Percentiles rank a stretch among this genome's conserved stretches.
These are phyloP conservation scores for Trichocladium antarcticum DNA, from an alignment of 495 filamentous ascomycete genomes.

Conservation along the genomic window DNA sequence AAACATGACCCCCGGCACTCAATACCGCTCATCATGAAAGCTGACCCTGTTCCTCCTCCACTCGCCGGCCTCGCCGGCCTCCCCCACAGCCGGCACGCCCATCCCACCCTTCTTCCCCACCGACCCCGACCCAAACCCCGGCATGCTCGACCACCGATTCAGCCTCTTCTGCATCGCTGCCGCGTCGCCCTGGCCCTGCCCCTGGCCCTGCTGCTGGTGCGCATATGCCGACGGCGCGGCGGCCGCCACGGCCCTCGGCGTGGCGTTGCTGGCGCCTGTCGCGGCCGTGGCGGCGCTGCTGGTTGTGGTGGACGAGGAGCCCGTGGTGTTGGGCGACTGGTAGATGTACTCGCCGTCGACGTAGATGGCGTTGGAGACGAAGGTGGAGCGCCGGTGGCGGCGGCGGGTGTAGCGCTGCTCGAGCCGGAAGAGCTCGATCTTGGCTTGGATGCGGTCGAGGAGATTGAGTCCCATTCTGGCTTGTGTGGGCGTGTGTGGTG, in stretches of 20 bases:
- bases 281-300: constrained; percentile 9
- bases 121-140: constrained; percentile 33
- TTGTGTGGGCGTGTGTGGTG: constrained; percentile 13
- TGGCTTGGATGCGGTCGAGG: constrained; percentile 44
- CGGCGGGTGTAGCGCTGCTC: constrained; percentile 86
- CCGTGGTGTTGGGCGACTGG: constrained; percentile 40
- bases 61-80: neutral
- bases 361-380: constrained; percentile 75
- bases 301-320: constrained; percentile 31
- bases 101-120: constrained; percentile 1
- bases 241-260: neutral
- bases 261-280: constrained; percentile 5
- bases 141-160: constrained; percentile 39
- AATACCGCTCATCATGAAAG: constrained; percentile 4
- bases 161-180: no score
- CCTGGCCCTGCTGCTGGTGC: constrained; percentile 1
- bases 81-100: constrained; percentile 7
- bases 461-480: constrained; percentile 35
- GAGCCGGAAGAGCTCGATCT: constrained; percentile 80
- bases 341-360: constrained; percentile 89
- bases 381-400: constrained; percentile 69
- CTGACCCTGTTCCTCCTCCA: constrained; percentile 9
- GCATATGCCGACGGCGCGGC: neutral
- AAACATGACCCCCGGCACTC: neutral
- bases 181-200: no score